Percentiles rank a stretch among this genome's conserved stretches.
These are phyloP conservation scores for Citrus reticulata DNA, from an alignment of 345 rosid genomes.

Conservation along the genomic window DNA sequence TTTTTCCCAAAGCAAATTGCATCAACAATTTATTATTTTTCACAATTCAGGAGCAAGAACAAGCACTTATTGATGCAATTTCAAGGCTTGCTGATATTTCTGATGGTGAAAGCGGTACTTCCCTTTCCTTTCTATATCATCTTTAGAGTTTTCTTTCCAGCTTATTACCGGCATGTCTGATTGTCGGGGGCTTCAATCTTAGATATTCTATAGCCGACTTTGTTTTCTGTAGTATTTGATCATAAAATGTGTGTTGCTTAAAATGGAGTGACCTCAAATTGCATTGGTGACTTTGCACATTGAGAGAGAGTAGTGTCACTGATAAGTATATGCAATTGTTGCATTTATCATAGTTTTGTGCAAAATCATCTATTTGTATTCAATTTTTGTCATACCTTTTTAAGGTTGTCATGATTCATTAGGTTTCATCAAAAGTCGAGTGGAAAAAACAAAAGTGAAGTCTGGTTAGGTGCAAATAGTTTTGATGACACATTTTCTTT, in stretches of 20 bases:
- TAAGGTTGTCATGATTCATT: background rate
- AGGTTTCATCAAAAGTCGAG: background rate
- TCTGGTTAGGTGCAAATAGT: background rate
- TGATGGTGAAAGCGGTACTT: constrained; percentile 66
- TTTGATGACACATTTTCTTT: background rate
- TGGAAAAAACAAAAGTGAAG: background rate
- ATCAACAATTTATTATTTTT: constrained; percentile 1
- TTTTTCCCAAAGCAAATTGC: background rate
- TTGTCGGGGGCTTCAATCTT: background rate
- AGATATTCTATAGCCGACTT: background rate
- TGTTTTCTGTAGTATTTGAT: background rate
- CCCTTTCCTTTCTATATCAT: background rate
- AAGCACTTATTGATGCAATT: constrained; percentile 68
- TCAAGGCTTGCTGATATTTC: constrained; percentile 68
- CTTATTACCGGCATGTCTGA: background rate
- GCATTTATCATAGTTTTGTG: background rate
- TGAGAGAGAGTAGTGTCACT: background rate
- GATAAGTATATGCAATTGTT: background rate
- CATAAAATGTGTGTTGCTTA: background rate
- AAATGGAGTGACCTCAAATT: background rate
- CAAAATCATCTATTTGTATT: background rate
- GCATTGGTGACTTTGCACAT: background rate
- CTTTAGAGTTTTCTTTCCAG: background rate
- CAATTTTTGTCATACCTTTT: background rate
- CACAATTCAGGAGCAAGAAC: constrained; percentile 69